Conservation (phyloP, 805 yeast species). For the Monosporozyma siamensis region DNA sequence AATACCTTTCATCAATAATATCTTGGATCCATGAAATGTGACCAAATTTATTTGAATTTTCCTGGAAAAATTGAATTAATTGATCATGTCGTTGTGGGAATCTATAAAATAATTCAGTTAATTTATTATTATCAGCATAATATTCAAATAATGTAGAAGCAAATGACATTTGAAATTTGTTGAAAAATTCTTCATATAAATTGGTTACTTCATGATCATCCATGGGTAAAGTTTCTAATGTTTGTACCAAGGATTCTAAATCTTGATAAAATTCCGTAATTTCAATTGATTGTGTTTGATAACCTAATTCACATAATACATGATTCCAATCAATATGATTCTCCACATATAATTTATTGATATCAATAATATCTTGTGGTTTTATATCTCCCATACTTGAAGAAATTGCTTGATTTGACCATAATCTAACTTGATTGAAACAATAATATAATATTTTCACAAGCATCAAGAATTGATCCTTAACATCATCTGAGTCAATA, state of each 20-base stretch:
- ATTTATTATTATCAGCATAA: conserved; percentile 44
- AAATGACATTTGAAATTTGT: conserved; percentile 56
- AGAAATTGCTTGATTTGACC: conserved; percentile 22
- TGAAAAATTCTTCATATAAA: conserved; percentile 44
- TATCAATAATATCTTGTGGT: conserved; percentile 6
- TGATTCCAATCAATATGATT: conserved; percentile 46
- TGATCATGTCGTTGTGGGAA: conserved; percentile 44
- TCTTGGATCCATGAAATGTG: conserved; percentile 67
- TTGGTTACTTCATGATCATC: conserved; percentile 29
- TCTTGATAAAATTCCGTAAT: conserved; percentile 63
- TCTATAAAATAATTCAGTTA: conserved; percentile 44
- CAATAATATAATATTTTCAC: conserved; percentile 36
- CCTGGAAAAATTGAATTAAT: conserved; percentile 44
- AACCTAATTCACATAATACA: conserved; percentile 41
- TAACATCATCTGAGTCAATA: background rate
- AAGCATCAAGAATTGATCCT: conserved; percentile 27
- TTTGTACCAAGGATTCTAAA: conserved; percentile 50
- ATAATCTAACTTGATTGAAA: conserved; percentile 29
- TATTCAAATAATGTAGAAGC: conserved; percentile 54
- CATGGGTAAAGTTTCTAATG: conserved; percentile 31
- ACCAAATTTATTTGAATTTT: conserved; percentile 36
- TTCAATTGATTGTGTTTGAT: conserved; percentile 44
- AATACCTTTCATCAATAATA: conserved; percentile 42
- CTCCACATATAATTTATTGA: conserved; percentile 24
- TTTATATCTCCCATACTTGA: conserved; percentile 14